Evolutionary conservation across 129 eudicot species (phyloP), one percentile per base, ranked within the genome.

Genomic region (Pseudognaphalium luteoalbum): DNA sequence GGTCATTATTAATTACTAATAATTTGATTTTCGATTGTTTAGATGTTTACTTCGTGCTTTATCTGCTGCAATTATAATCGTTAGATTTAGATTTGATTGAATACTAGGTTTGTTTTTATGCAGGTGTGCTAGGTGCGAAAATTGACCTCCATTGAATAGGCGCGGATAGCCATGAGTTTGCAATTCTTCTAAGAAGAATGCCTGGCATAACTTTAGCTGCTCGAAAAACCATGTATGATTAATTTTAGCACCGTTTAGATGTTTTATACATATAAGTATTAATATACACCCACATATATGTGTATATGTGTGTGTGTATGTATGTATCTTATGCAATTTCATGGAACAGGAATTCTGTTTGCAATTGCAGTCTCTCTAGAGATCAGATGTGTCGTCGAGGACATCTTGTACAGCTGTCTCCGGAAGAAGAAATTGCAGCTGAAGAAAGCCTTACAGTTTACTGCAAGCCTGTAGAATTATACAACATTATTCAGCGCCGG

Each of bases 401-500:
- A 83, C 81, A 88, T 76, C 87, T 71, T 69, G 75, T 74, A 44
- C 90, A 82, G 56, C 85, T 93, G 86, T 87, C 96, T 47, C 76
- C 85, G 47, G 97, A 93, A 71, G 97, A 93, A 80, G 86, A 87
- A 82, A 71, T 63, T 82, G 96, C 90, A 51, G 98, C 98, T 77
- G 97, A 93, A 82, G 96, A 91, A 78, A 87, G 97, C 88, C 90
- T 93, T 72, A 73, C 97, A 60, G 81, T 72, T 33, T 93, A 90
- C 67, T 93, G 96, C 96, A 93, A 90, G 85, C 98, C 98, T 73
- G 96, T 91, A 50, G 98, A 93, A 67, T 78, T 93, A 17, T 93
- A 93, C 91, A 93, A 93, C 85, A 90, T 93, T 81, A 90, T 93
- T 80, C 98, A 93, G 71, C 92, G 92, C 19, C 92, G 98, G 33